phyloP scores from a whole-genome alignment of 108 stramenopile species.

The Skeletonema potamos region DNA sequence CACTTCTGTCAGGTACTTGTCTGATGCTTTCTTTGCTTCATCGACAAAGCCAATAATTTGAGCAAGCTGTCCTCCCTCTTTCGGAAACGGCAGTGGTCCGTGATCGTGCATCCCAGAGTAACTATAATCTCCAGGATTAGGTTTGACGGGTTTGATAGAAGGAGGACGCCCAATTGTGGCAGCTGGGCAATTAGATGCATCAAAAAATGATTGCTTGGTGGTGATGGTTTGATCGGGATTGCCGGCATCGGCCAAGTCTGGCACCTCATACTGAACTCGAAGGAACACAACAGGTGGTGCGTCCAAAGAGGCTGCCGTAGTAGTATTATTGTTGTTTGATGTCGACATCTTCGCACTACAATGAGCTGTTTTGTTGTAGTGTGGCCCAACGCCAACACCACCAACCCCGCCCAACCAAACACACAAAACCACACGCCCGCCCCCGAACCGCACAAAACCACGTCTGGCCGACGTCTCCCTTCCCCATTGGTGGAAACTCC shows the following conservation, averaged over 20 bases:
- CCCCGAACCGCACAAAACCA: no score
- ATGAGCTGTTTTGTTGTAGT: no score
- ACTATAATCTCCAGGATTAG: slow-evolving; percentile 48
- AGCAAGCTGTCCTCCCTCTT: slow-evolving; percentile 66
- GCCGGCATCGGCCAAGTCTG: background rate
- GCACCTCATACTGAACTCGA: slow-evolving; percentile 10
- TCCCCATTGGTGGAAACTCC: no score
- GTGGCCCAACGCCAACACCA: no score
- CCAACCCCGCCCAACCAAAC: no score
- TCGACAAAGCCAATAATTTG: slow-evolving; percentile 59
- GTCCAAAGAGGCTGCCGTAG: background rate
- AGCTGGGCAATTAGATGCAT: slow-evolving; percentile 11
- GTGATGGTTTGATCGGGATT: background rate
- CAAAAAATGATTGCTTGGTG: slow-evolving; percentile 31
- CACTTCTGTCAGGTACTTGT: slow-evolving; percentile 64
- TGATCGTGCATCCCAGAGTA: slow-evolving; percentile 86
- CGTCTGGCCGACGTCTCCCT: no score
- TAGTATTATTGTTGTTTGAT: background rate
- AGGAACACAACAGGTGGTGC: slow-evolving; percentile 2
- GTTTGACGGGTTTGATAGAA: slow-evolving; percentile 35
- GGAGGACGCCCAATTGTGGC: slow-evolving; percentile 40
- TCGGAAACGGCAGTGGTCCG: slow-evolving; percentile 61
- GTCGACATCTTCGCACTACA: background rate
- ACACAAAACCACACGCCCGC: no score
- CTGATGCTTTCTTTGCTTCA: slow-evolving; percentile 65